Conservation (phyloP, 2,329 filamentous ascomycete species). For the Aquanectria penicillioides region DNA sequence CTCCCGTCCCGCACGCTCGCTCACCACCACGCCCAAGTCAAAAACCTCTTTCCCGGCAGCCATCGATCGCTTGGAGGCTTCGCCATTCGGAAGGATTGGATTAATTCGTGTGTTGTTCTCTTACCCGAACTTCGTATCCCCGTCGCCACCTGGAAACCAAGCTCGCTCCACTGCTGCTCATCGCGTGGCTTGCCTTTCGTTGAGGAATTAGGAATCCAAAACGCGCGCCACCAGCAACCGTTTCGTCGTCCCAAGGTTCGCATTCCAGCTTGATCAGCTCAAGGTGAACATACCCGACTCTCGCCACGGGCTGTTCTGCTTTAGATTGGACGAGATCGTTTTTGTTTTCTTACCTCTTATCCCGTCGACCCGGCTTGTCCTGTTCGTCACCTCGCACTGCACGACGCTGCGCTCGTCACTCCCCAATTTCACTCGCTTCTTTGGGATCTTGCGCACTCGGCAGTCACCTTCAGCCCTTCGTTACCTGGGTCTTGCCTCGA, state of each 20-base stretch:
- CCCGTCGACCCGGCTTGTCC: conserved; percentile 1
- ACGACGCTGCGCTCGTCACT: conserved; percentile 2
- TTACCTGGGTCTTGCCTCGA: conserved; percentile 12
- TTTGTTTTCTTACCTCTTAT: conserved; percentile 3
- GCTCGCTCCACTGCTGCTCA: neutral
- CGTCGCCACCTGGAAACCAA: neutral
- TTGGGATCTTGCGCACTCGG: conserved; percentile 15
- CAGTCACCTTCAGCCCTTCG: conserved; percentile 8
- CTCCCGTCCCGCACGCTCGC: neutral
- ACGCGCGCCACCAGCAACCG: conserved; percentile 3
- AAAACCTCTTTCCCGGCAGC: neutral
- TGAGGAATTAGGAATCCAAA: conserved; percentile 1
- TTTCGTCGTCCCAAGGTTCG: conserved; percentile 20
- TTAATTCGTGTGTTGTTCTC: neutral
- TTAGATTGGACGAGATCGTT: too few relatives aligned
- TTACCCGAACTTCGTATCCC: conserved; percentile 3
- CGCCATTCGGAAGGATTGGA: neutral
- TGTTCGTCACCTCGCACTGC: neutral
- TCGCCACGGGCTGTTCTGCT: too few relatives aligned
- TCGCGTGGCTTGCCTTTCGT: conserved; percentile 6
- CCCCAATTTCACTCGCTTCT: conserved; percentile 14
- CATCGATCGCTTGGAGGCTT: neutral
- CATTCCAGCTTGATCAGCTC: conserved; percentile 7
- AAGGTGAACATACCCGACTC: conserved; percentile 14
- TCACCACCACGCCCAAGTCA: too few relatives aligned